Conservation (phyloP, 345 rosid genomes). For the Populus deltoides region DNA sequence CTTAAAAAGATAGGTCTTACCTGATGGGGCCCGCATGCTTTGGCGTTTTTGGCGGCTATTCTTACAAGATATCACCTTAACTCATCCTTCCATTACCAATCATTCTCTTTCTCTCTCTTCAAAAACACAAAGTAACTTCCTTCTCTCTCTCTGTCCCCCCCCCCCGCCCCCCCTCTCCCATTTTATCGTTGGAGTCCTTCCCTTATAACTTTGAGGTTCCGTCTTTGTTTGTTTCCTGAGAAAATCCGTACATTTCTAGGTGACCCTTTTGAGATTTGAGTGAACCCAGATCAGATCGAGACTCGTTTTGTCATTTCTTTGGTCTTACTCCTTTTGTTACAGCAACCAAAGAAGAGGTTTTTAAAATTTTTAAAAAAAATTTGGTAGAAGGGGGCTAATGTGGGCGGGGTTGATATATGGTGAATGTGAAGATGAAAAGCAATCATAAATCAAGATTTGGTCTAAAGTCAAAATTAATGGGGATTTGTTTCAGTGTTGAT, state of each 20-base stretch:
- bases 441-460: conserved; percentile 1
- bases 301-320: neutral
- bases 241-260: neutral
- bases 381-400: neutral
- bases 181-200: too few species aligned
- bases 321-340: neutral
- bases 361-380: too few species aligned
- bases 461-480: conserved; percentile 36
- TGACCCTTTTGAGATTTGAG: conserved; percentile 2
- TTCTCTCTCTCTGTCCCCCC: neutral
- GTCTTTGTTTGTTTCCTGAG: neutral
- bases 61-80: neutral
- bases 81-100: neutral
- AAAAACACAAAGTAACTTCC: neutral
- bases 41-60: conserved; percentile 38
- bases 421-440: conserved; percentile 16
- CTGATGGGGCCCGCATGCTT: neutral
- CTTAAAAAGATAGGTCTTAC: neutral
- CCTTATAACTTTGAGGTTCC: neutral
- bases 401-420: neutral
- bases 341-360: neutral
- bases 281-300: conserved; percentile 18
- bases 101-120: neutral
- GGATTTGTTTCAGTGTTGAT: conserved; percentile 45
- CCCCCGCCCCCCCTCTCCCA: neutral